Evolutionary conservation across 2,329 filamentous ascomycete species (phyloP).

Genomic region (Arthroderma sp.): DNA sequence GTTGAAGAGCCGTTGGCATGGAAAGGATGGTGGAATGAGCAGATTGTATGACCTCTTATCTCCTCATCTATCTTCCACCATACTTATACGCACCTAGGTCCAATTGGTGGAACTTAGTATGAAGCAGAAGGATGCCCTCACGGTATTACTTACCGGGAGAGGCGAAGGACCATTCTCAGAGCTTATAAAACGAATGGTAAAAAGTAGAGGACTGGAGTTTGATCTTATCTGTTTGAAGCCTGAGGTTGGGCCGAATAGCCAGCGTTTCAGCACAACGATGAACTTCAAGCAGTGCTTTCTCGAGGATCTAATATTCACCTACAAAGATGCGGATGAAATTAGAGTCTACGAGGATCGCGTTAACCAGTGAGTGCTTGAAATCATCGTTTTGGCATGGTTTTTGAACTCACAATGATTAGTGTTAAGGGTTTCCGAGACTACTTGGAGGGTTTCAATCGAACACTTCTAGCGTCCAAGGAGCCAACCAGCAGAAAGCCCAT

Average conservation of each 20-base stretch:
- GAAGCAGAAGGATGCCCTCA: slow-evolving; percentile 71
- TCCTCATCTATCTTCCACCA: slow-evolving; percentile 13
- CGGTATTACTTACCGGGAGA: slow-evolving; percentile 76
- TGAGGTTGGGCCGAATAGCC: slow-evolving; percentile 61
- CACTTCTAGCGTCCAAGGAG: slow-evolving; percentile 30
- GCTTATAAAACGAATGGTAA: slow-evolving; percentile 67
- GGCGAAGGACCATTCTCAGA: slow-evolving; percentile 64
- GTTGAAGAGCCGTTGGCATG: slow-evolving; percentile 72
- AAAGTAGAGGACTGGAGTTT: slow-evolving; percentile 67
- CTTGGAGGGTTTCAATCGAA: slow-evolving; percentile 62
- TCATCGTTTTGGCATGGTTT: slow-evolving; percentile 5
- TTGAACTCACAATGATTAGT: slow-evolving; percentile 21
- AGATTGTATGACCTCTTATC: slow-evolving; percentile 45
- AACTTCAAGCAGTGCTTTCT: slow-evolving; percentile 83
- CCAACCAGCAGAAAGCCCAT: slow-evolving; percentile 51
- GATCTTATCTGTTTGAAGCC: slow-evolving; percentile 85
- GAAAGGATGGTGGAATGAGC: slow-evolving; percentile 95
- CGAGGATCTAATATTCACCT: slow-evolving; percentile 69
- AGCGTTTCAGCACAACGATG: slow-evolving; percentile 73
- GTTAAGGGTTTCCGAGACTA: slow-evolving; percentile 77
- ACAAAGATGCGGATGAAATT: slow-evolving; percentile 68
- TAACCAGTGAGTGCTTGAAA: slow-evolving; percentile 37
- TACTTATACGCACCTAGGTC: slow-evolving; percentile 21
- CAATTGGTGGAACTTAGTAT: slow-evolving; percentile 69
- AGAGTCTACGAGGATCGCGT: slow-evolving; percentile 52